phyloP scores from a whole-genome alignment of 441 rosid species.

The Melastoma candidum region DNA sequence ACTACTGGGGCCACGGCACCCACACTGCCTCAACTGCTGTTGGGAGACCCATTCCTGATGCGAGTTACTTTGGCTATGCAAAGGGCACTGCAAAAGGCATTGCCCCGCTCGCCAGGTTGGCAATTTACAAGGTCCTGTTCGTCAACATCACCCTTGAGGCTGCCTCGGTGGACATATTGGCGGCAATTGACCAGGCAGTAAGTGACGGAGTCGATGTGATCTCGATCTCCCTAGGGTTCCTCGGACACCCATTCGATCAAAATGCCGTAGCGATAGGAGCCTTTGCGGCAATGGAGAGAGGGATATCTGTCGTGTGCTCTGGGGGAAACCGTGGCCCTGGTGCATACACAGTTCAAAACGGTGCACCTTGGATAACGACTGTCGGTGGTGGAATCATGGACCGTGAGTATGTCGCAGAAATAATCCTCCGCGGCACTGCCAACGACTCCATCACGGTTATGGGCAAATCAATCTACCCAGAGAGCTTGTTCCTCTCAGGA shows the following conservation, averaged over 20 bases:
- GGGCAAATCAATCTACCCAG: constrained; percentile 32
- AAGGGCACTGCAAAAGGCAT: constrained; percentile 20
- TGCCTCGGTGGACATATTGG: constrained; percentile 24
- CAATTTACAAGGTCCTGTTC: constrained; percentile 23
- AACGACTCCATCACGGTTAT: constrained; percentile 12
- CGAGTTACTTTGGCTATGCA: constrained; percentile 20
- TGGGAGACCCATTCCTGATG: constrained; percentile 11
- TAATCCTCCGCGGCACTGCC: constrained; percentile 7
- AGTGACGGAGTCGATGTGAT: constrained; percentile 21
- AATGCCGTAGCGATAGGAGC: constrained; percentile 20
- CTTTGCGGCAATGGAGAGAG: constrained; percentile 25
- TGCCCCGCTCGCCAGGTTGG: constrained; percentile 23
- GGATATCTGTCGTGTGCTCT: constrained; percentile 24
- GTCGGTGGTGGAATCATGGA: constrained; percentile 17
- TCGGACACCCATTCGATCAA: constrained; percentile 13
- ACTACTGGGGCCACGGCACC: constrained; percentile 21
- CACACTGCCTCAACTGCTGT: constrained; percentile 22
- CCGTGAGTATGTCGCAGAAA: constrained; percentile 9
- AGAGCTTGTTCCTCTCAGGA: constrained; percentile 22
- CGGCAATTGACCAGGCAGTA: constrained; percentile 25
- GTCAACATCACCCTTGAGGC: constrained; percentile 12
- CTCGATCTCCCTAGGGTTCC: constrained; percentile 16
- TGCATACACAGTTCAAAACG: constrained; percentile 9
- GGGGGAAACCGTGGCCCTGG: constrained; percentile 22
- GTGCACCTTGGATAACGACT: constrained; percentile 22